Percentiles rank a stretch among this genome's conserved stretches.
These are phyloP conservation scores for Mitragyna speciosa DNA, from an alignment of 257 asterid species.

Conservation along the genomic window DNA sequence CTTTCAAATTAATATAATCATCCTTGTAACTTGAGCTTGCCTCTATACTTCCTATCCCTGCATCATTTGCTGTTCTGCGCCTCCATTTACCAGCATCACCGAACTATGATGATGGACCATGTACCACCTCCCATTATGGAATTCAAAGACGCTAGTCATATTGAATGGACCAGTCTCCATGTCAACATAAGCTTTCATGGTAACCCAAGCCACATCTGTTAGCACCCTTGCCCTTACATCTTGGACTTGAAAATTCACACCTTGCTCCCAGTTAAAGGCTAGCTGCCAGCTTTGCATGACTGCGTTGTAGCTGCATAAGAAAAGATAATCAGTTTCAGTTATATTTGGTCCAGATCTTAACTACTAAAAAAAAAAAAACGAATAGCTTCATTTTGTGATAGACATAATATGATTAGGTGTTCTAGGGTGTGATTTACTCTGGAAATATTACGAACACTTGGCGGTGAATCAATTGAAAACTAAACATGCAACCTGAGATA, in stretches of 20 bases:
- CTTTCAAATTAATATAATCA: slow-evolving; percentile 30
- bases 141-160: slow-evolving; percentile 69
- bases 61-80: slow-evolving; percentile 48
- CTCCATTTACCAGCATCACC: slow-evolving; percentile 51
- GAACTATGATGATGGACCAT: slow-evolving; percentile 97
- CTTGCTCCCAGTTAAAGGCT: slow-evolving; percentile 76
- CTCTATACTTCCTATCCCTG: slow-evolving; percentile 34
- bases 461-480: neutral
- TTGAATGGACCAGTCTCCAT: slow-evolving; percentile 48
- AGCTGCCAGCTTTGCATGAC: slow-evolving; percentile 94
- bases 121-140: slow-evolving; percentile 84
- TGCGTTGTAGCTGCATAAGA: slow-evolving; percentile 52
- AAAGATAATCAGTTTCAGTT: slow-evolving; percentile 2
- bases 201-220: slow-evolving; percentile 82
- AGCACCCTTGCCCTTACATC: slow-evolving; percentile 78
- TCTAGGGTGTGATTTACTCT: neutral
- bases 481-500: neutral
- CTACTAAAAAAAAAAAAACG: too few relatives aligned
- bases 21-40: slow-evolving; percentile 21
- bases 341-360: neutral
- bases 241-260: slow-evolving; percentile 60
- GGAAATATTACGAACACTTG: neutral
- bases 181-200: slow-evolving; percentile 77
- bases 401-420: neutral
- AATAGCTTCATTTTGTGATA: neutral